A percentile compares a stretch with the other conserved stretches of the same genome.
phyloP scores from a whole-genome alignment of 768 basidiomycete genomes.

The Gloeophyllum trabeum region DNA sequence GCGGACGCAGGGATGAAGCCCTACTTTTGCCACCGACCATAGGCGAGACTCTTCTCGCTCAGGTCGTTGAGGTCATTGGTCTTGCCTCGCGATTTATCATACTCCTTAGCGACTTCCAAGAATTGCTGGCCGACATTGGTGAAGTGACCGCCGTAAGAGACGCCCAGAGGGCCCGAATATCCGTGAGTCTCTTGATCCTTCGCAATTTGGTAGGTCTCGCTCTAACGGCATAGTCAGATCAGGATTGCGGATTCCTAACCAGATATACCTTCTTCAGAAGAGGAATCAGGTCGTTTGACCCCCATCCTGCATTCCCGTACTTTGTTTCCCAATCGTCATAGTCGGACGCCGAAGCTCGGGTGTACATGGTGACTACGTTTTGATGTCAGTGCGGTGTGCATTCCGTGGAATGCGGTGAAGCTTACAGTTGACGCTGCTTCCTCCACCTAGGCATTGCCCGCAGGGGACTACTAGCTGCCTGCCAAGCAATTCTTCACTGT shows the following conservation, averaged over 20 bases:
- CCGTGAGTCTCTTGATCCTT: slow-evolving; percentile 21
- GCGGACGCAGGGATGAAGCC: slow-evolving; percentile 4
- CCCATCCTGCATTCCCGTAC: slow-evolving; percentile 49
- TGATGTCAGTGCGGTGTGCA: not conserved
- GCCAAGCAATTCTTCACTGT: slow-evolving; percentile 31
- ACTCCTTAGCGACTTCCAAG: slow-evolving; percentile 30
- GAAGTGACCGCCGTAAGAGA: slow-evolving; percentile 28
- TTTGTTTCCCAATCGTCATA: slow-evolving; percentile 50
- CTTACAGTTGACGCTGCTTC: slow-evolving; percentile 49
- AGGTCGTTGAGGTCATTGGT: slow-evolving; percentile 40
- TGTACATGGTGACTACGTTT: slow-evolving; percentile 35
- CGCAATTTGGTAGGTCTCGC: slow-evolving; percentile 22
- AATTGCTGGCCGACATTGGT: slow-evolving; percentile 34
- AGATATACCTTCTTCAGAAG: slow-evolving; percentile 39
- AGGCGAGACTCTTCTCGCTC: slow-evolving; percentile 27
- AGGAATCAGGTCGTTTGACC: slow-evolving; percentile 43
- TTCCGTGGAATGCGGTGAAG: not conserved
- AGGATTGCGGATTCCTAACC: not conserved
- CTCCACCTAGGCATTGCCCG: slow-evolving; percentile 49
- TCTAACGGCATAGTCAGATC: slow-evolving; percentile 4
- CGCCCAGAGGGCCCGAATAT: slow-evolving; percentile 18
- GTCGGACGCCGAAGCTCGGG: slow-evolving; percentile 48
- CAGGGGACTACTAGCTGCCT: slow-evolving; percentile 31
- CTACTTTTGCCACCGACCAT: slow-evolving; percentile 48
- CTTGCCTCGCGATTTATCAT: slow-evolving; percentile 33